phyloP scores from a whole-genome alignment of 768 basidiomycete species.

The Macrolepiota dolichaula region DNA sequence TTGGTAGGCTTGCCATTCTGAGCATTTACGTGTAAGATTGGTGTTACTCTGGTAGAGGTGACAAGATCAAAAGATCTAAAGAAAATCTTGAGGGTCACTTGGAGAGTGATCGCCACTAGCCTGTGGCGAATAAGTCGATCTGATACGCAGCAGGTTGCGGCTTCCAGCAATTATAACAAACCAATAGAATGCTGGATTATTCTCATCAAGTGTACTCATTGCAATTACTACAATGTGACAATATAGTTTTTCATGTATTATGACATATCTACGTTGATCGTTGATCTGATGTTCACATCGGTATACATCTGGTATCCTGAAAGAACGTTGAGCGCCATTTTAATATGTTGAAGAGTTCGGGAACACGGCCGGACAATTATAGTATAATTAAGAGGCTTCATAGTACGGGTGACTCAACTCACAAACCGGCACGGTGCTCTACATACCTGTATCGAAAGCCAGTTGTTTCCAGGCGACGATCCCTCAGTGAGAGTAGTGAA shows the following conservation, averaged over 20 bases:
- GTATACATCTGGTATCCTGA: conserved; percentile 5
- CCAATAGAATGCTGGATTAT: not conserved
- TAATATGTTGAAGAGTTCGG: not conserved
- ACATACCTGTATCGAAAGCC: not conserved
- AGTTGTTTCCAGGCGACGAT: conserved; percentile 6
- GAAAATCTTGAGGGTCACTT: not conserved
- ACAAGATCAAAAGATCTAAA: not conserved
- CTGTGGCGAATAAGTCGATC: not conserved
- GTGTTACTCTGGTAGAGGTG: not conserved
- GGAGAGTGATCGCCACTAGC: not conserved
- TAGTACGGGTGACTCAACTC: not conserved
- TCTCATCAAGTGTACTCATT: not conserved
- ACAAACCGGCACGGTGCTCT: not conserved
- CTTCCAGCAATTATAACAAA: not conserved
- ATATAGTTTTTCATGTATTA: not conserved
- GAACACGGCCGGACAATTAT: not conserved
- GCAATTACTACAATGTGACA: not conserved
- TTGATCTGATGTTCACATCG: not conserved
- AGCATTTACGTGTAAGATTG: not conserved
- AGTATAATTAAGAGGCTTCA: not conserved
- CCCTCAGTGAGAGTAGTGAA: not conserved
- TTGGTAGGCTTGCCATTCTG: not conserved
- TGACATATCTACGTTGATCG: not conserved
- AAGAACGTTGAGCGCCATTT: not conserved
- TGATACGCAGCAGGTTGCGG: not conserved